Evolutionary conservation across 129 eudicot species (phyloP).

Genomic region (Deinandra increscens): DNA sequence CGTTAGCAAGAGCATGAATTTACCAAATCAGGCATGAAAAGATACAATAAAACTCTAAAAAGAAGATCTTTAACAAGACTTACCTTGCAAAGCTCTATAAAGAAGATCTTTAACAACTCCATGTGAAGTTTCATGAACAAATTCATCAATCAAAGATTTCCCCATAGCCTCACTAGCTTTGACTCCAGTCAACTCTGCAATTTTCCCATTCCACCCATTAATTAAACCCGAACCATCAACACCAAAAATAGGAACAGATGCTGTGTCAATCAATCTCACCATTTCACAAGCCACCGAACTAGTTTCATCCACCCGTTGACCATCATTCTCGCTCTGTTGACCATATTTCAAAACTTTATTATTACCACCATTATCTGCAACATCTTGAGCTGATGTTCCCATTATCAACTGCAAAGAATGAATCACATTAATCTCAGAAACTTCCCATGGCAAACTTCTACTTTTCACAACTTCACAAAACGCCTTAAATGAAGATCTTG

Average conservation of each 20-base stretch:
- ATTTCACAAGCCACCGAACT: conserved; percentile 58
- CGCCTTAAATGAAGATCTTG: conserved; percentile 63
- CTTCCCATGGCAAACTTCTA: conserved; percentile 64
- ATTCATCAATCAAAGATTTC: conserved; percentile 53
- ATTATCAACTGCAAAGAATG: conserved; percentile 73
- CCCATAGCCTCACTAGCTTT: conserved; percentile 57
- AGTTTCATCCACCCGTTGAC: conserved; percentile 36
- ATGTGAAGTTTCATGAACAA: conserved; percentile 51
- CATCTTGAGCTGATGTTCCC: conserved; percentile 47
- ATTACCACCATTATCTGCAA: conserved; percentile 17
- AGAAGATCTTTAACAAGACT: not conserved
- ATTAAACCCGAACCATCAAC: conserved; percentile 57
- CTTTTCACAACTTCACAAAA: conserved; percentile 64
- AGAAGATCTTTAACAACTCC: conserved; percentile 46
- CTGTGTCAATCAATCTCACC: conserved; percentile 72
- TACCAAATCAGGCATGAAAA: too few relatives aligned
- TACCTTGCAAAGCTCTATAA: conserved; percentile 57
- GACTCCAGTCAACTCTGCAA: conserved; percentile 62
- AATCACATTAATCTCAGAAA: conserved; percentile 61
- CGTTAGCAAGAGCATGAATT: too few relatives aligned
- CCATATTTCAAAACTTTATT: conserved; percentile 23
- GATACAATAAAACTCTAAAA: too few relatives aligned
- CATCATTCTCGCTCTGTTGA: conserved; percentile 34
- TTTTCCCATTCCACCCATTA: conserved; percentile 74
- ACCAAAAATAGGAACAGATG: conserved; percentile 65